These are phyloP conservation scores for Boletus rubescentipes DNA, from an alignment of 768 basidiomycete species.

Conservation along the genomic window DNA sequence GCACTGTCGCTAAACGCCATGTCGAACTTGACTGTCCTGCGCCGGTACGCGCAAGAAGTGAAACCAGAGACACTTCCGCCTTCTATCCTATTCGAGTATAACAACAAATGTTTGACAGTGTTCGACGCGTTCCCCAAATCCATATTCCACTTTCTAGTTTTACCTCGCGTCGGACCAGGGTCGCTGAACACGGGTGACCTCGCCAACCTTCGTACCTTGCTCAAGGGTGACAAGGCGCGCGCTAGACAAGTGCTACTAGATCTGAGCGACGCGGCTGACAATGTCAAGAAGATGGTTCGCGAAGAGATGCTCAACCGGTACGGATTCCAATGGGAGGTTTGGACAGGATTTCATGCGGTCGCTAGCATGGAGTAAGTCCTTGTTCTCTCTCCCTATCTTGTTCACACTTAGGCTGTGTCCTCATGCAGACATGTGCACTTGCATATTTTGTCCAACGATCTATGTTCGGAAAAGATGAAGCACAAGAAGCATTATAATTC, in stretches of 20 bases:
- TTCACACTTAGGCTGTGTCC: background rate
- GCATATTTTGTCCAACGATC: slow-evolving; percentile 81
- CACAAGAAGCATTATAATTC: slow-evolving; percentile 91
- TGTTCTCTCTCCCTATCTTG: background rate
- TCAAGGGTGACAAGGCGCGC: slow-evolving; percentile 50
- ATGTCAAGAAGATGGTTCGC: slow-evolving; percentile 59
- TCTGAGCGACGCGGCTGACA: slow-evolving; percentile 56
- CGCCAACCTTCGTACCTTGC: slow-evolving; percentile 53
- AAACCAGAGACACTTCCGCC: slow-evolving; percentile 54
- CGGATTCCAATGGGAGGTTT: slow-evolving; percentile 74
- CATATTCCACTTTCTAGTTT: slow-evolving; percentile 82
- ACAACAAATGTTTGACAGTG: slow-evolving; percentile 56
- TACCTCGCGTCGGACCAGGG: slow-evolving; percentile 53
- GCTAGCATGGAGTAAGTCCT: slow-evolving; percentile 81
- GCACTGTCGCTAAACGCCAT: slow-evolving; percentile 8
- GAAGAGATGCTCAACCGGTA: slow-evolving; percentile 78
- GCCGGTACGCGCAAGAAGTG: slow-evolving; percentile 53
- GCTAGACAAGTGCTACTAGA: slow-evolving; percentile 54
- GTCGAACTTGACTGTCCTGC: slow-evolving; percentile 54
- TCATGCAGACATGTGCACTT: slow-evolving; percentile 73
- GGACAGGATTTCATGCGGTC: slow-evolving; percentile 81
- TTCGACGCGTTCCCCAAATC: slow-evolving; percentile 82
- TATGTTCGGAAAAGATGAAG: slow-evolving; percentile 70
- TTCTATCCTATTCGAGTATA: slow-evolving; percentile 59
- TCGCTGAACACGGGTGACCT: slow-evolving; percentile 41